A percentile compares a stretch with the other conserved stretches of the same genome.
Evolutionary conservation across 2,329 filamentous ascomycete genomes (phyloP).

Genomic region (Arthrobotrys entomopaga): DNA sequence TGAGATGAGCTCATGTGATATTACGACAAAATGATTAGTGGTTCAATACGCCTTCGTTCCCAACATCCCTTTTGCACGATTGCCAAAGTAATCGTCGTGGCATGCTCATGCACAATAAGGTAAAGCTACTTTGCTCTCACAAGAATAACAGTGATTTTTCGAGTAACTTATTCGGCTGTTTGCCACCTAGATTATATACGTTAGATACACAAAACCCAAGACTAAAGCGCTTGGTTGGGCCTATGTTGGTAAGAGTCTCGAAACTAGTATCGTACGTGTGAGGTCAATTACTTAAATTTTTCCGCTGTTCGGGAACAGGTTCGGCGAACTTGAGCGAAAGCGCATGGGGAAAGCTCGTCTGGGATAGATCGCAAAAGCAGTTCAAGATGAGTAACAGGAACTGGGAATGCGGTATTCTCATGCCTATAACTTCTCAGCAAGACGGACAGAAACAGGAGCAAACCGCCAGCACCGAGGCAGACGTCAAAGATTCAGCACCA

Average conservation of each 20-base stretch:
- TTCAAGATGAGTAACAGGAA: constrained; percentile 86
- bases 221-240: constrained; percentile 38
- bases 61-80: constrained; percentile 76
- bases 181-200: constrained; percentile 54
- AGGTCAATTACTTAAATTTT: constrained; percentile 70
- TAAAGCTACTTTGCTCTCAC: constrained; percentile 63
- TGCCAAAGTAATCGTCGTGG: constrained; percentile 76
- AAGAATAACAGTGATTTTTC: constrained; percentile 12
- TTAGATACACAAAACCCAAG: constrained; percentile 41
- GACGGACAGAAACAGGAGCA: constrained; percentile 38
- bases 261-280: neutral
- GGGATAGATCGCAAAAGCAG: constrained; percentile 73
- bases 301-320: constrained; percentile 70
- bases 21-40: constrained; percentile 64
- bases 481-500: constrained; percentile 30
- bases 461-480: neutral
- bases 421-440: constrained; percentile 67
- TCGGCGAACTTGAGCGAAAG: constrained; percentile 93
- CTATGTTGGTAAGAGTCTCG: constrained; percentile 49
- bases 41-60: constrained; percentile 78
- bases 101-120: constrained; percentile 88
- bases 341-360: constrained; percentile 85
- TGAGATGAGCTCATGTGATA: constrained; percentile 38
- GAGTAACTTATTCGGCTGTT: neutral
- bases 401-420: constrained; percentile 92